Percentiles rank a stretch among this genome's conserved stretches.
These are phyloP conservation scores for Lactarius trivialis DNA, from an alignment of 768 basidiomycete genomes.

Conservation along the genomic window DNA sequence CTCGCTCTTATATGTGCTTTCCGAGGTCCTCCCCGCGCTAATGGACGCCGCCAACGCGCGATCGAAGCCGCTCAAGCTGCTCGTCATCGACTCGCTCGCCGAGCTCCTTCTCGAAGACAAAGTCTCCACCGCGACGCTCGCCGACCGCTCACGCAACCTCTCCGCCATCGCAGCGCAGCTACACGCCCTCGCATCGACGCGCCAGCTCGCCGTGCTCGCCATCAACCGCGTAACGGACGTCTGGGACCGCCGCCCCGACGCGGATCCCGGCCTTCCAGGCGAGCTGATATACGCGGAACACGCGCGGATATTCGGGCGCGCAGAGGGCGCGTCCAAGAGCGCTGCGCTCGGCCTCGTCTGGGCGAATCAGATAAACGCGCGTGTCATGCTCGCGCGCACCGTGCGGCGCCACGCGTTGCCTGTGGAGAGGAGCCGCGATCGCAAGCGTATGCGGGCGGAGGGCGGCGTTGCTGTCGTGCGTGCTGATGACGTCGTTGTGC, in stretches of 20 bases:
- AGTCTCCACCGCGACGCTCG: slow-evolving; percentile 53
- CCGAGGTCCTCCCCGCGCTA: slow-evolving; percentile 46
- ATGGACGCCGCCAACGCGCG: slow-evolving; percentile 33
- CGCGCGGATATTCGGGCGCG: slow-evolving; percentile 67
- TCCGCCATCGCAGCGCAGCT: slow-evolving; percentile 60
- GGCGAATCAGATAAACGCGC: slow-evolving; percentile 87
- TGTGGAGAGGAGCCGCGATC: slow-evolving; percentile 29
- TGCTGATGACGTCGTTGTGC: slow-evolving; percentile 46
- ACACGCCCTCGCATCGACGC: slow-evolving; percentile 58
- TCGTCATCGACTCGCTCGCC: slow-evolving; percentile 84
- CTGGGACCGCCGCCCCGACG: slow-evolving; percentile 37
- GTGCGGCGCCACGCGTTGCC: slow-evolving; percentile 54
- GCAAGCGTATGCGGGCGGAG: slow-evolving; percentile 29
- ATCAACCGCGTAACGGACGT: slow-evolving; percentile 87
- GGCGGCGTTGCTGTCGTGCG: slow-evolving; percentile 23
- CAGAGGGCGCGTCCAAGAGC: slow-evolving; percentile 62
- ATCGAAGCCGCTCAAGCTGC: slow-evolving; percentile 58
- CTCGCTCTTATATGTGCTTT: slow-evolving; percentile 49
- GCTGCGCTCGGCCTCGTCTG: slow-evolving; percentile 84
- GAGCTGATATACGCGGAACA: slow-evolving; percentile 65
- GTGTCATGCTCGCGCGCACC: slow-evolving; percentile 79
- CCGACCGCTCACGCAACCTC: slow-evolving; percentile 68
- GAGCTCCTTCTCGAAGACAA: slow-evolving; percentile 73
- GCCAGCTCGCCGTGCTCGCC: slow-evolving; percentile 69
- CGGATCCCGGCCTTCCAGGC: slow-evolving; percentile 25